These are phyloP conservation scores for Nicotiana tabacum DNA, from an alignment of 257 asterid species.

Conservation along the genomic window DNA sequence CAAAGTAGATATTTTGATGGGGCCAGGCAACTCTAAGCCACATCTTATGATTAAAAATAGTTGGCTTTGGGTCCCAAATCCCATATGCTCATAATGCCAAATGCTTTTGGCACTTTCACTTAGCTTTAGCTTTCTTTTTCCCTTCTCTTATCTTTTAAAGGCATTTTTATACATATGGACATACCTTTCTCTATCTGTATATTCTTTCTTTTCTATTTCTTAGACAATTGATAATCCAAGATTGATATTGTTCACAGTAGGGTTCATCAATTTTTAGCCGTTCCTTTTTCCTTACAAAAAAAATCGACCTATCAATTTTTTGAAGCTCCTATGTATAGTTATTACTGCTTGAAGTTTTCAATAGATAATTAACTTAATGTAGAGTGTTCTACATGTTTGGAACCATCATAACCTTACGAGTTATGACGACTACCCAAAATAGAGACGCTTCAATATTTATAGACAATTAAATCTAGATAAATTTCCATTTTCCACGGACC, in stretches of 20 bases:
- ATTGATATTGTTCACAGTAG: not conserved
- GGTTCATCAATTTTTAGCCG: slow-evolving; percentile 9
- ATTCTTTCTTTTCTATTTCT: not conserved
- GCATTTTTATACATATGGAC: not conserved
- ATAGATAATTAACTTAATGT: too few species aligned
- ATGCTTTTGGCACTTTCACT: slow-evolving; percentile 29
- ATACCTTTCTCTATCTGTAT: not conserved
- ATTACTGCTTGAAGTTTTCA: too few species aligned
- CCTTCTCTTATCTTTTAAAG: slow-evolving; percentile 20
- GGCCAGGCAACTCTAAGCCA: slow-evolving; percentile 34
- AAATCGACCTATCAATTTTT: not conserved
- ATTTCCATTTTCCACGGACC: not conserved
- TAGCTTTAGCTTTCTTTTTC: slow-evolving; percentile 3
- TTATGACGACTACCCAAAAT: too few species aligned
- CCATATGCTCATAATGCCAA: slow-evolving; percentile 30
- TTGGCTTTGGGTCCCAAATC: slow-evolving; percentile 30
- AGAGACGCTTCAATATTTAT: not conserved
- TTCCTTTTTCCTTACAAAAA: not conserved
- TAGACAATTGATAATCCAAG: not conserved
- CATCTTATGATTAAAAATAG: slow-evolving; percentile 21
- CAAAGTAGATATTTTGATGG: slow-evolving; percentile 26
- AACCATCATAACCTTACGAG: too few species aligned
- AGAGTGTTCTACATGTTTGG: too few species aligned
- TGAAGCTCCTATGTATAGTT: not conserved
- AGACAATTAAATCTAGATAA: not conserved